phyloP scores from a whole-genome alignment of 129 eudicot genomes.

The Tagetes erecta region DNA sequence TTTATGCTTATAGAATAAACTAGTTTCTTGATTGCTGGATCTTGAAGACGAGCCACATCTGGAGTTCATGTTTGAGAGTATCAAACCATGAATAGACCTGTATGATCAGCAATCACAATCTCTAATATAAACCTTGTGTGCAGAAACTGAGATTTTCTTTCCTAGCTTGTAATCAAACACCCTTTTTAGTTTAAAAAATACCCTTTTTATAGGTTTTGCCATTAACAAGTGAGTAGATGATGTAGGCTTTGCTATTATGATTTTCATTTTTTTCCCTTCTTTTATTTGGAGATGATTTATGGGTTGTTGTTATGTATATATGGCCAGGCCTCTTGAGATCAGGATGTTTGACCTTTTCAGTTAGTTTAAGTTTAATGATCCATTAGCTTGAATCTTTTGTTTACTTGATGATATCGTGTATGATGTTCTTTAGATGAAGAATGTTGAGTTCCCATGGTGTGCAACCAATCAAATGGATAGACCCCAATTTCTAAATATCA shows the following conservation, averaged over 20 bases:
- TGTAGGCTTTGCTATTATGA: not conserved
- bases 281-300: slow-evolving; percentile 12
- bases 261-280: not conserved
- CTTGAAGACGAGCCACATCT: slow-evolving; percentile 14
- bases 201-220: slow-evolving; percentile 12
- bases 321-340: slow-evolving; percentile 7
- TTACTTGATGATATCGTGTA: not conserved
- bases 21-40: slow-evolving; percentile 11
- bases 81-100: not conserved
- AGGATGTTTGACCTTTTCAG: not conserved
- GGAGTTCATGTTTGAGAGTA: not conserved
- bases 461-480: not conserved
- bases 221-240: slow-evolving; percentile 19
- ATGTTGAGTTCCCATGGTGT: not conserved
- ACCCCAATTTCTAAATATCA: not conserved
- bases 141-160: not conserved
- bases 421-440: not conserved
- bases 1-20: slow-evolving; percentile 30
- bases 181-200: not conserved
- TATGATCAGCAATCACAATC: not conserved
- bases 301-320: not conserved
- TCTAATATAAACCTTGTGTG: slow-evolving; percentile 11
- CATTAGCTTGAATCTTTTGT: not conserved
- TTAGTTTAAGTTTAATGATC: slow-evolving; percentile 9
- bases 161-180: slow-evolving; percentile 5